Base-by-base conservation (phyloP, 228 moss, liverwort and hornwort species). In the Sphagnum magellanicum region DNA sequence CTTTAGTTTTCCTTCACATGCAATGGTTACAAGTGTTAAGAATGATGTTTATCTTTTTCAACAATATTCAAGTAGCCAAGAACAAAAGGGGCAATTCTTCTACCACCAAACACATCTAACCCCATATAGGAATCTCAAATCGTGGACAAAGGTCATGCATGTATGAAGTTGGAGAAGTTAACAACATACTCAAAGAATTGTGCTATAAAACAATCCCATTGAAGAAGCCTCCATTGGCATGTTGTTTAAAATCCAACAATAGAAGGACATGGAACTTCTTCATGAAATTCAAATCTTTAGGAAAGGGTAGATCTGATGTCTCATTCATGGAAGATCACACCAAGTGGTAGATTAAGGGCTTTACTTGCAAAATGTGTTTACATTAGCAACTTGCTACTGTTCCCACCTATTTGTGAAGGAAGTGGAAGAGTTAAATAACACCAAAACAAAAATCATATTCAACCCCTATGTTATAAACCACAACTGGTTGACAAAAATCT, bases 111-210 rank as follows among this genome's bases (percentile, higher is more conserved):
- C 50, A 83, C 48, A 13, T 32, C 1, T 32, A 89, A 89, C 55
- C 92, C 80, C 92, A 92, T 92, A 8, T 89, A 89, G 5, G 79
- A 71, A 68, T 92, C 77, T 92, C 92, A 67, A 92, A 92, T 64
- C 76, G 75, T 51, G 89, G 68, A 89, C 92, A 92, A 5, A 75
- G 4, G 63, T 87, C 79, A 58, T 92, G 92, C 50, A 92, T 80
- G 75, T 84, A 78, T 59, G 87, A 80, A 2, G 87, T 89, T 9
- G 89, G 92, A 13, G 85, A 76, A 50, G 81, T 60, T 49, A 89
- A 70, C 0, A 92, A 71, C 85, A 85, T 73, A 50, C 83, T 85
- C 0, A 92, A 51, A 6, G 87, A 89, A 13, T 73, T 68, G 51
- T 79, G 70, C 59, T 89, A 79, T 11, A 68, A 79, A 1, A 32